These are phyloP conservation scores for Sequoiadendron giganteum DNA, from an alignment of 75 land plant genomes.

Conservation along the genomic window DNA sequence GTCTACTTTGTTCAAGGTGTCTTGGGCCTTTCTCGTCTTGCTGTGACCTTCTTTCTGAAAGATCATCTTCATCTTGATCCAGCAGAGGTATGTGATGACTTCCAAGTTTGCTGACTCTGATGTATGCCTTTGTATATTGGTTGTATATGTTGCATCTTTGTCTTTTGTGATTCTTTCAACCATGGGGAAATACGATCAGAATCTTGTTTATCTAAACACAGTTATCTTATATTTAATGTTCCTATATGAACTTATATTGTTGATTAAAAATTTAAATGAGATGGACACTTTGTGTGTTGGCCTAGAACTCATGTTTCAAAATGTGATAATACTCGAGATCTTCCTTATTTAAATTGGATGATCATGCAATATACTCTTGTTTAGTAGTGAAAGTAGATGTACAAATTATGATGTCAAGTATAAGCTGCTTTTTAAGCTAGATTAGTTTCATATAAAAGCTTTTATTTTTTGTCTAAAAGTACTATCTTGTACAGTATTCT, in stretches of 20 bases:
- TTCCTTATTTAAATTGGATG: background rate
- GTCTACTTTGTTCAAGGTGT: slow-evolving; percentile 99
- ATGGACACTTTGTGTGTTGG: background rate
- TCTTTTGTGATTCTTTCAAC: background rate
- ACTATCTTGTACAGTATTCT: background rate
- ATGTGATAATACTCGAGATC: background rate
- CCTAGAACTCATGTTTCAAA: background rate
- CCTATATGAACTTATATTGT: background rate
- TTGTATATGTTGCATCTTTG: background rate
- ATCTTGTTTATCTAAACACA: background rate
- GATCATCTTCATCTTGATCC: slow-evolving; percentile 98
- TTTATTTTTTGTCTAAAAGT: background rate
- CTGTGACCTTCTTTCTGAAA: slow-evolving; percentile 94
- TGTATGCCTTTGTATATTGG: background rate
- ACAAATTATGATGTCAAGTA: background rate
- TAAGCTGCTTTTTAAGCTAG: background rate
- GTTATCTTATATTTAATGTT: background rate
- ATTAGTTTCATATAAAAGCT: background rate
- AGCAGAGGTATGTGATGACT: slow-evolving; percentile 67
- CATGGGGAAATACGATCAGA: background rate
- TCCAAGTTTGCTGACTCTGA: background rate
- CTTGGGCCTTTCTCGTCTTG: slow-evolving; percentile 88
- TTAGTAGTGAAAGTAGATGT: background rate
- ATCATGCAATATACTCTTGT: background rate
- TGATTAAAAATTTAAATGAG: background rate